phyloP scores from a whole-genome alignment of 495 filamentous ascomycete genomes.

The Penicillium pulvis region DNA sequence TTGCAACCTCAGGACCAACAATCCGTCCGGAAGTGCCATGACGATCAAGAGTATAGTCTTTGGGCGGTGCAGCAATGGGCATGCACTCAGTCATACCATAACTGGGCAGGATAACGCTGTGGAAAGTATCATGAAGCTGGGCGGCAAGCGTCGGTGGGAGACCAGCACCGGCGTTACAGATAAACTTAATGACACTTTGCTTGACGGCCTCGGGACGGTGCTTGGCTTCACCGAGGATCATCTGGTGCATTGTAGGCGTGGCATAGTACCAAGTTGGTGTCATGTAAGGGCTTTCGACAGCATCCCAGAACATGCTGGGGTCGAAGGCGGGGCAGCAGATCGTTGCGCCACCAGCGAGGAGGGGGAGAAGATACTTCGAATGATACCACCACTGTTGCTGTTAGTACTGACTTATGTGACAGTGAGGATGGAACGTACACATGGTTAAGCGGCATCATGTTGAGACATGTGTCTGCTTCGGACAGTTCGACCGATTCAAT shows the following conservation, averaged over 20 bases:
- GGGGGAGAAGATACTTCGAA: constrained; percentile 43
- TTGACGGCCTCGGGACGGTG: constrained; percentile 31
- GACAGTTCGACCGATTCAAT: constrained; percentile 44
- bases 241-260: constrained; percentile 50
- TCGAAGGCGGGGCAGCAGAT: constrained; percentile 51
- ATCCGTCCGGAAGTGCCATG: constrained; percentile 45
- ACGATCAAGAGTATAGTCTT: constrained; percentile 40
- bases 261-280: constrained; percentile 51
- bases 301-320: constrained; percentile 50
- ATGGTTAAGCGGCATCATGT: constrained; percentile 52
- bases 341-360: constrained; percentile 40
- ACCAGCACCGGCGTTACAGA: constrained; percentile 48
- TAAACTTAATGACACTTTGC: constrained; percentile 41
- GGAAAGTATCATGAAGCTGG: constrained; percentile 39
- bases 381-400: constrained; percentile 32
- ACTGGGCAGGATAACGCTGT: constrained; percentile 42
- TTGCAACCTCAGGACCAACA: constrained; percentile 44
- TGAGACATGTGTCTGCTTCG: constrained; percentile 38
- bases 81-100: constrained; percentile 56
- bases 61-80: constrained; percentile 44
- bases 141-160: constrained; percentile 43
- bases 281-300: constrained; percentile 36
- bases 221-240: constrained; percentile 37
- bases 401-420: constrained; percentile 9
- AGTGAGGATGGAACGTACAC: constrained; percentile 27